Evolutionary conservation across 192 early-diverging fungal genomes (phyloP).

Genomic region (Glomus cerebriforme): DNA sequence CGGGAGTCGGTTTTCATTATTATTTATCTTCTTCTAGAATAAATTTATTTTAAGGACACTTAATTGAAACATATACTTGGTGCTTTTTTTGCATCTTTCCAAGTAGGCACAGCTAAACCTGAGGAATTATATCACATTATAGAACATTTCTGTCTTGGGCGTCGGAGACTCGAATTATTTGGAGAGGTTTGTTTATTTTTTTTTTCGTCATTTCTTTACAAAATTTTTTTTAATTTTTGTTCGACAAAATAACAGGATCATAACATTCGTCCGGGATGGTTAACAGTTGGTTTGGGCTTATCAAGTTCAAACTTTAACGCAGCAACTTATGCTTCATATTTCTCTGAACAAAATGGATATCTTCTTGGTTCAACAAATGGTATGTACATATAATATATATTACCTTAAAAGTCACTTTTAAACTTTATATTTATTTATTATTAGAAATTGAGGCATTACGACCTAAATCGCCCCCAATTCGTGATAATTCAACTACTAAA

Average conservation of each 20-base stretch:
- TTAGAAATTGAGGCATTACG: conserved; percentile 53
- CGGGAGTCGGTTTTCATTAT: conserved; percentile 27
- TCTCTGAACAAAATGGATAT: conserved; percentile 37
- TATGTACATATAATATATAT: conserved; percentile 15
- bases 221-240: neutral
- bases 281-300: conserved; percentile 54
- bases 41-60: neutral
- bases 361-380: conserved; percentile 38
- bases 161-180: conserved; percentile 62
- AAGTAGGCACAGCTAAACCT: conserved; percentile 50
- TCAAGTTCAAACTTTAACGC: conserved; percentile 52
- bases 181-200: conserved; percentile 39
- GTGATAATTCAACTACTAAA: conserved; percentile 34
- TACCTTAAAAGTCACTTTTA: neutral
- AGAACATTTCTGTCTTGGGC: conserved; percentile 67
- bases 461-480: conserved; percentile 57
- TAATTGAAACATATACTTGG: neutral
- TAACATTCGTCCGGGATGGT: conserved; percentile 64
- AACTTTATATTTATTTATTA: neutral
- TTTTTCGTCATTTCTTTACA: neutral
- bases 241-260: conserved; percentile 36
- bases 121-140: conserved; percentile 65
- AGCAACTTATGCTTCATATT: conserved; percentile 38
- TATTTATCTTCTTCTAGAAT: neutral
- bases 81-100: neutral